Percentiles rank a stretch among this genome's conserved stretches.
phyloP scores from a whole-genome alignment of 345 rosid genomes.

The Eucalyptus erythrocorys region DNA sequence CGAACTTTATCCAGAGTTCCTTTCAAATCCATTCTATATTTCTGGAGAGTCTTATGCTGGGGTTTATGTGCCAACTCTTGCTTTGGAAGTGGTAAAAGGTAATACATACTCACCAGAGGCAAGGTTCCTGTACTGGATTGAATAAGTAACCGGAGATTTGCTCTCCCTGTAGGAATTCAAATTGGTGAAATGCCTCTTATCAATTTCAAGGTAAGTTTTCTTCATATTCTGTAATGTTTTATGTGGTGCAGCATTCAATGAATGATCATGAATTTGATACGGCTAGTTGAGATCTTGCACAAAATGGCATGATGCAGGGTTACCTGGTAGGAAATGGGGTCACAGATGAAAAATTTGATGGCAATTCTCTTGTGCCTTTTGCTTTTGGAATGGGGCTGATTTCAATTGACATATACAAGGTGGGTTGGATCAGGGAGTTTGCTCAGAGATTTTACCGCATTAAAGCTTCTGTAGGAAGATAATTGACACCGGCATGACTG shows the following conservation, averaged over 20 bases:
- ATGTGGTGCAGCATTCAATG: neutral
- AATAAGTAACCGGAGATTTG: neutral
- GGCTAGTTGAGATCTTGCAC: neutral
- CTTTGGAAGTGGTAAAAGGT: conserved; percentile 22
- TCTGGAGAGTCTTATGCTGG: conserved; percentile 44
- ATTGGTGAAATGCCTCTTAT: conserved; percentile 8
- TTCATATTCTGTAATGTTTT: neutral
- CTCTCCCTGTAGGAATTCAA: conserved; percentile 8
- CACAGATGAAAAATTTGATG: neutral
- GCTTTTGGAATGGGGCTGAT: conserved; percentile 33
- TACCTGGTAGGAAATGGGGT: conserved; percentile 33
- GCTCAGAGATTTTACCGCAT: neutral
- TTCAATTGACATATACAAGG: conserved; percentile 12
- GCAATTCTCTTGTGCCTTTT: conserved; percentile 16
- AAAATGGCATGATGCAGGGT: conserved; percentile 2
- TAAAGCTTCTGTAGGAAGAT: neutral
- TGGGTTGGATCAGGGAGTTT: neutral
- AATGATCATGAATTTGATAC: neutral
- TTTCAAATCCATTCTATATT: conserved; percentile 24
- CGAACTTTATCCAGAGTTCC: conserved; percentile 24
- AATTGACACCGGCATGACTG: neutral
- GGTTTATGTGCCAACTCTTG: conserved; percentile 25
- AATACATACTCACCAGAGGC: neutral
- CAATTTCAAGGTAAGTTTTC: conserved; percentile 22
- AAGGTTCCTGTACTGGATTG: neutral